Evolutionary conservation across 78 protist genomes (phyloP), one percentile per base, ranked within the genome.

Genomic region (Cavenderia fasciculata): DNA sequence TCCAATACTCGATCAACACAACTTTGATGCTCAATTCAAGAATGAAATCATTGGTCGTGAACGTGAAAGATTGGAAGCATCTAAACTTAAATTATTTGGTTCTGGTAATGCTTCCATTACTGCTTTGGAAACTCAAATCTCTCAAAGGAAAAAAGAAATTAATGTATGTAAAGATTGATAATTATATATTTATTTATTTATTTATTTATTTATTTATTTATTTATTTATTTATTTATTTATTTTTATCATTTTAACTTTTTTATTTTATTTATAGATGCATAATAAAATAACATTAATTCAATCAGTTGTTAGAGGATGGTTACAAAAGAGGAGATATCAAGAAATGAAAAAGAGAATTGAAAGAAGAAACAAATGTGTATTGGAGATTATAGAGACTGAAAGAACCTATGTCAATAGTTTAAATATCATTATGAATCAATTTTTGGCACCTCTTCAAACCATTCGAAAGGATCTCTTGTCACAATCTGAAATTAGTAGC

Each of bases 251-350:
- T n/a, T n/a, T n/a, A n/a, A n/a, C n/a, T n/a, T n/a, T n/a, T n/a
- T n/a, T 14, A 49, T 14, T 49, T 14, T 18, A 49, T 49, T 14
- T 49, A 49, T 14, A 21, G 10, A 61, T 75, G 69, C 79, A 65
- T 18, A 82, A 82, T 54, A 82, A 82, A 18, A 82, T 82, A 3
- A 82, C 90, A 2, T 33, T 82, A 33, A 65, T 82, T 25, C 90
- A 82, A 54, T 38, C 76, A 41, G 61, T 68, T 4, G 90, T 82
- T 0, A 65, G 90, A 56, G 69, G 77, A 6, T 82, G 90, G 90
- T 41, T 82, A 21, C 72, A 66, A 43, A 82, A 56, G 62, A 46
- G 25, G 12, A 19, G 78, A 6, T 82, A 56, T 31, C n/a, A 56
- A 29, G 12, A 57, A 12, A 41, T 82, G 69, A 27, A 14, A 21